A percentile compares a stretch with the other conserved stretches of the same genome.
Evolutionary conservation across 2,329 filamentous ascomycete genomes (phyloP).

Genomic region (Pezicula radicicola): DNA sequence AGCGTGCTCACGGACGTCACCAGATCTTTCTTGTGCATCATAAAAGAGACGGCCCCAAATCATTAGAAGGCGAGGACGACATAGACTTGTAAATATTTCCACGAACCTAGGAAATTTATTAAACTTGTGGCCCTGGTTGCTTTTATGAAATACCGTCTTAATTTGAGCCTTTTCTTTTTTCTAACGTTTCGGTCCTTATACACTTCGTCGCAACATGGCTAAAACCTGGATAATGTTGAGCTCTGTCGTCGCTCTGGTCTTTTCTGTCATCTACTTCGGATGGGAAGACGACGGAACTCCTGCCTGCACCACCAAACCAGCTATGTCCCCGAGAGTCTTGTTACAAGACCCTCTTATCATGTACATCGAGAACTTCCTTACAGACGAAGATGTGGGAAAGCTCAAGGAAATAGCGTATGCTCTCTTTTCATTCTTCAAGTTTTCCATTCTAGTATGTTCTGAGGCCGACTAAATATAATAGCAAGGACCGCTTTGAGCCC

Average conservation of each 20-base stretch:
- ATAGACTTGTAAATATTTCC: background rate
- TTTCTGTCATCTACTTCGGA: background rate
- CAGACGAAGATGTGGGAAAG: background rate
- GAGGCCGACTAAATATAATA: background rate
- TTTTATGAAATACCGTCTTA: background rate
- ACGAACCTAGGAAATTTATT: background rate
- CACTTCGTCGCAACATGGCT: background rate
- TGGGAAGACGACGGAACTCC: background rate
- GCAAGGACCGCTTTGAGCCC: background rate
- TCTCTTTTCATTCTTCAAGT: background rate
- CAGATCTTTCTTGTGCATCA: background rate
- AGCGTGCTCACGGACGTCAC: background rate
- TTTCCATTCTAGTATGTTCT: background rate
- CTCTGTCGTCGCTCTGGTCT: background rate
- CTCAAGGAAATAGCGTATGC: background rate
- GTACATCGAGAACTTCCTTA: constrained; percentile 2
- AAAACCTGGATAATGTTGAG: background rate
- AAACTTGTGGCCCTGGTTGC: background rate
- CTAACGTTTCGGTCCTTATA: no score
- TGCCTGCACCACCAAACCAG: background rate
- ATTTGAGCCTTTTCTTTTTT: no score
- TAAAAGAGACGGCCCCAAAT: background rate
- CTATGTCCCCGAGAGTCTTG: background rate
- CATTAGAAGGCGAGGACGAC: background rate
- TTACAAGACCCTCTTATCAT: constrained; percentile 5